Conservation (phyloP, 2,329 filamentous ascomycete genomes). For the Coniochaeta sp. region DNA sequence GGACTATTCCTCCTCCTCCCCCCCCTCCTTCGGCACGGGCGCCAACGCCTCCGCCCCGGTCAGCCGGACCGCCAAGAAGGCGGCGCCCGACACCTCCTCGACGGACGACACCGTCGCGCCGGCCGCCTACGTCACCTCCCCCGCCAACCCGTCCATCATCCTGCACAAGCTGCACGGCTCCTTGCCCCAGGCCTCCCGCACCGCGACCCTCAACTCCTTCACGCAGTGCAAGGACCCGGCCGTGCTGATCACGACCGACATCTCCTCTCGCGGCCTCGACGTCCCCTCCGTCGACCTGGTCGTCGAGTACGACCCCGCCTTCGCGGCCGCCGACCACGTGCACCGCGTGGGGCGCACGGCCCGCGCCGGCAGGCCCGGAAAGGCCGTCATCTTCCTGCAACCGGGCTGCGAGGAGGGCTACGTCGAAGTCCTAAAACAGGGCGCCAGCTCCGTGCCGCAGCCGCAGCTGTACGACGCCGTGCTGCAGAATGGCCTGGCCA, state of each 20-base stretch:
- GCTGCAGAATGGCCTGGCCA: constrained; percentile 58
- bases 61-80: not conserved
- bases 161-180: constrained; percentile 89
- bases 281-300: constrained; percentile 92
- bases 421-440: constrained; percentile 58
- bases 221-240: constrained; percentile 65
- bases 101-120: constrained; percentile 54
- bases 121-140: constrained; percentile 65
- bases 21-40: constrained; percentile 18
- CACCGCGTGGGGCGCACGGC: constrained; percentile 94
- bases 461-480: constrained; percentile 46
- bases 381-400: constrained; percentile 81
- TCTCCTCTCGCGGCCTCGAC: constrained; percentile 91
- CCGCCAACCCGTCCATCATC: constrained; percentile 65
- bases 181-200: constrained; percentile 78
- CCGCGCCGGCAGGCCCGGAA: constrained; percentile 80
- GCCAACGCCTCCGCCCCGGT: constrained; percentile 12
- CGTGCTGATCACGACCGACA: constrained; percentile 88
- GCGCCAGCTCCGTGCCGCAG: constrained; percentile 31
- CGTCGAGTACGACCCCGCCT: constrained; percentile 92
- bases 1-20: constrained; percentile 8
- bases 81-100: constrained; percentile 14
- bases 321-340: constrained; percentile 86
- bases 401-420: constrained; percentile 92
- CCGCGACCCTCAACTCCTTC: constrained; percentile 77